phyloP scores from a whole-genome alignment of 345 rosid species.

The Lagerstroemia speciosa region DNA sequence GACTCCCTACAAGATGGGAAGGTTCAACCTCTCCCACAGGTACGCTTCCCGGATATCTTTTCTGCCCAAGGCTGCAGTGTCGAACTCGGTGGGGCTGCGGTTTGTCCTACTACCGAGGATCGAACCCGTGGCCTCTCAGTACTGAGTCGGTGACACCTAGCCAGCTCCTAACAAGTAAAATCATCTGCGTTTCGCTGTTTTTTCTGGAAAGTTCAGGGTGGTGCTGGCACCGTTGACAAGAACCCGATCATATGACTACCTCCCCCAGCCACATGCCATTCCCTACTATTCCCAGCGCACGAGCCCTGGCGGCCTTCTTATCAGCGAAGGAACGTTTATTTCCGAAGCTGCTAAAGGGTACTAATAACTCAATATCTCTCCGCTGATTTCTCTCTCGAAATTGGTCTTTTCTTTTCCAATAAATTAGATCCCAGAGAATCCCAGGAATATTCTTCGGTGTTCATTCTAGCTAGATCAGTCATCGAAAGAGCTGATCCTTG shows the following conservation, averaged over 20 bases:
- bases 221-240: neutral
- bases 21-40: slow-evolving; percentile 3
- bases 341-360: neutral
- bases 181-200: neutral
- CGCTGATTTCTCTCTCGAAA: neutral
- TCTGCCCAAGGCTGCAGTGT: neutral
- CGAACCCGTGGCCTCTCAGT: no score
- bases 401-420: no score
- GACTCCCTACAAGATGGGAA: neutral
- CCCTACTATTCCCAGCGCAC: neutral
- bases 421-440: neutral
- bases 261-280: neutral
- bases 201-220: neutral
- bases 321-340: neutral
- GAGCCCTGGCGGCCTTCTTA: neutral
- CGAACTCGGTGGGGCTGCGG: neutral
- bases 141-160: no score
- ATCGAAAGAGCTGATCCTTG: no score
- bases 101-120: no score
- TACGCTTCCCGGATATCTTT: neutral
- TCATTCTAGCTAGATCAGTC: no score
- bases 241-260: neutral
- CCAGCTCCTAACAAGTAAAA: no score
- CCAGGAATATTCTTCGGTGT: no score
- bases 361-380: neutral